Base-by-base conservation (phyloP, 352 stramenopile genomes). In the Phytophthora aleatoria region DNA sequence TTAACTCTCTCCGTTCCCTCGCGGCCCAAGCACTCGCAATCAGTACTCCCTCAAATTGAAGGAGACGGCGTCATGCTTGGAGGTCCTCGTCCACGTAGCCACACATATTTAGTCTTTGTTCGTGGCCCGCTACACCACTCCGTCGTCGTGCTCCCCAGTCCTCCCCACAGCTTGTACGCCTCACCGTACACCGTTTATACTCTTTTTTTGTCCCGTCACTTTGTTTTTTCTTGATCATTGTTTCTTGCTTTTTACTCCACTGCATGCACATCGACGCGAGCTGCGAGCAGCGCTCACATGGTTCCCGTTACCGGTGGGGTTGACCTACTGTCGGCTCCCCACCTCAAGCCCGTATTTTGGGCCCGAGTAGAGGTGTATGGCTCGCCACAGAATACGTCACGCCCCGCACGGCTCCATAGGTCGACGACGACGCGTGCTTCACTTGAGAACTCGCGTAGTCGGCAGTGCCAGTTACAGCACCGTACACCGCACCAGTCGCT, bases 261-360 rank as follows among this genome's bases (percentile, higher is more conserved):
- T 63, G 58, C 68, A 64, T 70, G 64, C 58, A 69, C 24, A 50
- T 43, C 24, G 56, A 56, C 45, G 57, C 42, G 35, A 64, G 50
- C 41, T 50, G 35, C 26, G 27, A 57, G 13, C 53, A 49, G 45
- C 39, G 44, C 64, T 74, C 59, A 71, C 57, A 47, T 71, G 27
- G 24, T 75, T 76, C 56, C 62, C 42, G 56, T 78, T 78, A 74
- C 73, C 66, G 69, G 69, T 78, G 73, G 59, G 73, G 56, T 75
- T 36, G 50, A 61, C 66, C 69, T 78, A 31, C 69, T 35, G 50
- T 76, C 69, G 67, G 66, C 47, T 73, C 62, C 62, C 66, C 73
- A 79, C 67, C 68, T 82, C 71, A 88, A 45, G 75, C 68, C 57
- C 74, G 73, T 72, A 91, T 83, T 83, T 91, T 91, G 65, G 80